Percentiles rank a stretch among this genome's conserved stretches.
phyloP scores from a whole-genome alignment of 2,329 filamentous ascomycete genomes.

The Alternaria alternata region DNA sequence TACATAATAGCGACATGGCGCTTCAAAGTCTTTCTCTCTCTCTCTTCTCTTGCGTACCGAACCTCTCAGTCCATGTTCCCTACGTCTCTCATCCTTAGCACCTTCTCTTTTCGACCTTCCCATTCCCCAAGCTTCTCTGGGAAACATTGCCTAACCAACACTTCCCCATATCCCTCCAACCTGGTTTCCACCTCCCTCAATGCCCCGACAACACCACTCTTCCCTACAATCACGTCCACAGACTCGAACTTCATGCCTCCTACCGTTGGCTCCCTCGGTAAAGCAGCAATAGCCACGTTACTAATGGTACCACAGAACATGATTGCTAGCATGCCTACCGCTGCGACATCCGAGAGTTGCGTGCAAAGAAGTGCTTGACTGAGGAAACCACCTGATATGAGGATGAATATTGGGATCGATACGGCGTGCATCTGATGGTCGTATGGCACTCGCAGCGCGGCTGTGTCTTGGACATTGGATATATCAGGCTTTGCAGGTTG shows the following conservation, averaged over 20 bases:
- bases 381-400: background rate
- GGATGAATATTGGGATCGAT: background rate
- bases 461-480: background rate
- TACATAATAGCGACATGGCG: background rate
- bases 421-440: background rate
- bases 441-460: background rate
- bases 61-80: background rate
- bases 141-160: background rate
- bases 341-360: background rate
- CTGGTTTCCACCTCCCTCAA: background rate
- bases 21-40: too few species aligned
- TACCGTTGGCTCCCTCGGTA: background rate
- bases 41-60: background rate
- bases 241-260: background rate
- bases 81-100: background rate
- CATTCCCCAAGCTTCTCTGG: background rate
- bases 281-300: background rate
- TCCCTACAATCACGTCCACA: background rate
- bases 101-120: background rate
- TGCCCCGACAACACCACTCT: too few species aligned
- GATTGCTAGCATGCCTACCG: background rate
- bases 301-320: background rate
- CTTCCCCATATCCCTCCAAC: background rate
- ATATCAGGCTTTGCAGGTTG: background rate
- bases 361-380: background rate